Base-by-base conservation (phyloP, 148 eudicot genomes). In the Beta vulgaris region DNA sequence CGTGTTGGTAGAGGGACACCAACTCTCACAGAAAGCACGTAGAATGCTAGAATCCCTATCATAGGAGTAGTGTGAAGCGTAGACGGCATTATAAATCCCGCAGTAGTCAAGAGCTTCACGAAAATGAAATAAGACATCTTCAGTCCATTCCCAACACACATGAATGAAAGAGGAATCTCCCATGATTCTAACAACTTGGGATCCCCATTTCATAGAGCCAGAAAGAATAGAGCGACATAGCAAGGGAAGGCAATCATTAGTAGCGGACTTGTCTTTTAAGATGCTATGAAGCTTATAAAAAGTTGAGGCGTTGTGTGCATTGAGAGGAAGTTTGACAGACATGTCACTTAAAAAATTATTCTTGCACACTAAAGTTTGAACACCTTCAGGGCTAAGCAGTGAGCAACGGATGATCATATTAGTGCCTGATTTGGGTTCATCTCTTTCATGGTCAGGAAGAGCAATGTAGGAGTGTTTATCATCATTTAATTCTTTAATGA, bases 61-160 rank as follows among this genome's bases (percentile, higher is more conserved):
- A 48, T 73, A 73, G 1, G 76, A 28, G 5, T 73, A 73, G 1
- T 60, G 7, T 0, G 76, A 73, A 15, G 76, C 68, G 29, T 60
- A 42, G 9, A 73, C 57, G 0, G 58, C 73, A 29, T 29, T 2
- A 48, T 46, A 32, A 14, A 31, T 48, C 2, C 58, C 48, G 3
- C 10, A 16, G 4, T 16, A 18, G 15, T 29, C 18, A 18, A 69
- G 40, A 35, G 19, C 19, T 13, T 29, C 15, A 11, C 44, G 23
- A 34, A 34, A 51, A 1, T 43, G 25, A 7, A 19, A 23, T 8
- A 49, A 37, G 7, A 49, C 35, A 9, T 70, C 73, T 34, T 70
- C 42, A 36, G 61, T 70, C 42, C 61, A 70, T 49, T 51, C 44
- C 61, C 61, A 51, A 70, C 34, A 70, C 7, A 7, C 15, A 2